These are phyloP conservation scores for Polygonum maritimum DNA, from an alignment of 148 eudicot genomes.

Conservation along the genomic window DNA sequence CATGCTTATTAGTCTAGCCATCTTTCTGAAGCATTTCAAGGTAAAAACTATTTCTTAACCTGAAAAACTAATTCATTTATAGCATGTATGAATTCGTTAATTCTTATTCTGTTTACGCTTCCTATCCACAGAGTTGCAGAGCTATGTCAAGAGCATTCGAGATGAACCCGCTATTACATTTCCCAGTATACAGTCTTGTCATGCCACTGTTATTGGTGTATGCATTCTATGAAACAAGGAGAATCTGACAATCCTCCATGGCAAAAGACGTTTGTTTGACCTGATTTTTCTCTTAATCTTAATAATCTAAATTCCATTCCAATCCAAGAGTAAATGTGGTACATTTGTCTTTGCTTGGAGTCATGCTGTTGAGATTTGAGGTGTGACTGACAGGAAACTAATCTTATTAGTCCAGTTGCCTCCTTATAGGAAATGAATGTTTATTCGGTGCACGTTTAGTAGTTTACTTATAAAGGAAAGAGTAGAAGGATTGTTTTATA, in stretches of 20 bases:
- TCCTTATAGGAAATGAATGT: background rate
- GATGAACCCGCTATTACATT: conserved; percentile 78
- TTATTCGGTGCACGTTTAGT: background rate
- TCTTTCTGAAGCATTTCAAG: conserved; percentile 70
- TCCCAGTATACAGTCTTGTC: conserved; percentile 53
- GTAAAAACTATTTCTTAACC: conserved; percentile 23
- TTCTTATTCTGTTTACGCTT: conserved; percentile 8
- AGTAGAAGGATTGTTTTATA: background rate
- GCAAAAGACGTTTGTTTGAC: background rate
- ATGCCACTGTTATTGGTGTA: conserved; percentile 66
- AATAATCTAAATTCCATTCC: background rate
- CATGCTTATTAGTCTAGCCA: conserved; percentile 39
- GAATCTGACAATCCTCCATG: conserved; percentile 18
- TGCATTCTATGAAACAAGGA: conserved; percentile 48
- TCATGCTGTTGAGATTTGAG: background rate
- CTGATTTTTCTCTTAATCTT: background rate
- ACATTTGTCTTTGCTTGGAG: background rate
- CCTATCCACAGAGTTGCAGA: conserved; percentile 51
- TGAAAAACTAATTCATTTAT: background rate
- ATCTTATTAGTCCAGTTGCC: background rate
- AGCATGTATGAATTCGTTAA: background rate
- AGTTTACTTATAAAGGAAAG: background rate
- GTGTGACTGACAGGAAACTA: background rate
- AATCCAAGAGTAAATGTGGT: background rate
- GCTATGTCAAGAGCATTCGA: conserved; percentile 68